Base-by-base conservation (phyloP, 345 rosid species). In the Gossypium thurberi region DNA sequence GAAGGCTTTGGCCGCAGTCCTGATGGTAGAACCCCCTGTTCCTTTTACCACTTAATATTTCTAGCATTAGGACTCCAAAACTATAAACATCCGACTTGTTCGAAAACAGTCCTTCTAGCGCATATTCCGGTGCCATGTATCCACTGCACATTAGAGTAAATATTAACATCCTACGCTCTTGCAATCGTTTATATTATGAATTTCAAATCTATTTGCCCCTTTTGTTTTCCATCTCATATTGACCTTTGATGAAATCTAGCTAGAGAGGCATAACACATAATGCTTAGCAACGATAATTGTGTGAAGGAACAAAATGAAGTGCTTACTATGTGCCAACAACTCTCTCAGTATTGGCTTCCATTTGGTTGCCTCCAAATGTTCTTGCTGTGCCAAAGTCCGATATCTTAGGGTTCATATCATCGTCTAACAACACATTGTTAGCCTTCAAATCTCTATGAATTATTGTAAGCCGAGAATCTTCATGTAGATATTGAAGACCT, bases 81-180 rank as follows among this genome's bases (percentile, higher is more conserved):
- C 86, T 85, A 37, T 81, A 85, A 11, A 86, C 85, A 80, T 88
- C 87, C 0, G 85, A 85, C 70, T 88, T 86, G 6, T 75, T 75
- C 0, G 88, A 86, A 63, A 89, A 81, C 9, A 58, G 4, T 8
- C 89, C 89, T 2, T 81, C 84, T 15, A 78, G 65, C 14, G 84
- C 87, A 68, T 88, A 82, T 43, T 88, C 88, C 26, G 86, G 86
- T 37, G 91, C 84, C 86, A 83, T 88, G 78, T 86, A 88, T 6
- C 89, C 91, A 77, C 85, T 87, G 81, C 10, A 8, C 17, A 21
- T 50, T 33, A 25, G 48, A 55, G 14, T 18, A 43, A 37, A 55
- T 57, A 57, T 57, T 10, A 57, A 5, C 40, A 33, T 33, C 7
- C 7, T 33, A 33, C 40, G 7, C 40, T 33, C 5, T 56, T 4